These are phyloP conservation scores for Exophiala spinifera DNA, from an alignment of 2,329 filamentous ascomycete species.

Conservation along the genomic window DNA sequence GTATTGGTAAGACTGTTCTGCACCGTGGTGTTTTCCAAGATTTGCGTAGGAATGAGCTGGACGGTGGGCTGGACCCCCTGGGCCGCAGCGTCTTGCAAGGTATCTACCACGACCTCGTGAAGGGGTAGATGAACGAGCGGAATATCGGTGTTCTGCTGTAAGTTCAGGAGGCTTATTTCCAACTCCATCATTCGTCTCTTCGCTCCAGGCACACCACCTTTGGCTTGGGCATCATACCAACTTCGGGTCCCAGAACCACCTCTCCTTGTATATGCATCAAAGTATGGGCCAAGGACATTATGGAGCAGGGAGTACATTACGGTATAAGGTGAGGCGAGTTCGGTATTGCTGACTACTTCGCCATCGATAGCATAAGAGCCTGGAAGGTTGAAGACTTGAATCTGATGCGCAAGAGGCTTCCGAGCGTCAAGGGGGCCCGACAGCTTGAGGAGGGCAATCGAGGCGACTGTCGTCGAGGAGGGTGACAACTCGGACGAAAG, in stretches of 20 bases:
- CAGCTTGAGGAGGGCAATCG: slow-evolving; percentile 85
- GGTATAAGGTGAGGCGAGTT: slow-evolving; percentile 80
- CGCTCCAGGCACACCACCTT: slow-evolving; percentile 92
- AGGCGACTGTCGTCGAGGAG: slow-evolving; percentile 75
- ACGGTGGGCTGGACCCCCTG: slow-evolving; percentile 67
- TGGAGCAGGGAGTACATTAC: slow-evolving; percentile 89
- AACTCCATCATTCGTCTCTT: slow-evolving; percentile 96
- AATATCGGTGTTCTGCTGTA: slow-evolving; percentile 98
- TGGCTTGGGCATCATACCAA: slow-evolving; percentile 80
- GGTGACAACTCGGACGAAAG: slow-evolving; percentile 79
- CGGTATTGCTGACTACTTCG: slow-evolving; percentile 57
- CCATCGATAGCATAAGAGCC: slow-evolving; percentile 55
- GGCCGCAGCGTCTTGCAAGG: slow-evolving; percentile 71
- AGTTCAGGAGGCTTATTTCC: slow-evolving; percentile 81
- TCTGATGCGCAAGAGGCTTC: slow-evolving; percentile 78
- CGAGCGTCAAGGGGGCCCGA: slow-evolving; percentile 81
- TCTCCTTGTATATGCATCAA: slow-evolving; percentile 89
- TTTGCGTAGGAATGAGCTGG: slow-evolving; percentile 69
- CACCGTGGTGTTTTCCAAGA: slow-evolving; percentile 86
- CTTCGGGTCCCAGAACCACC: slow-evolving; percentile 67
- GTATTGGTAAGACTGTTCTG: slow-evolving; percentile 90
- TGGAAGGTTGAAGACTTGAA: slow-evolving; percentile 89
- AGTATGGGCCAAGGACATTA: slow-evolving; percentile 88
- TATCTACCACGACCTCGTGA: slow-evolving; percentile 82
- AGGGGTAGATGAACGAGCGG: slow-evolving; percentile 84